Conservation (phyloP, 371 early-diverging fungal genomes). For the Nematocida major region DNA sequence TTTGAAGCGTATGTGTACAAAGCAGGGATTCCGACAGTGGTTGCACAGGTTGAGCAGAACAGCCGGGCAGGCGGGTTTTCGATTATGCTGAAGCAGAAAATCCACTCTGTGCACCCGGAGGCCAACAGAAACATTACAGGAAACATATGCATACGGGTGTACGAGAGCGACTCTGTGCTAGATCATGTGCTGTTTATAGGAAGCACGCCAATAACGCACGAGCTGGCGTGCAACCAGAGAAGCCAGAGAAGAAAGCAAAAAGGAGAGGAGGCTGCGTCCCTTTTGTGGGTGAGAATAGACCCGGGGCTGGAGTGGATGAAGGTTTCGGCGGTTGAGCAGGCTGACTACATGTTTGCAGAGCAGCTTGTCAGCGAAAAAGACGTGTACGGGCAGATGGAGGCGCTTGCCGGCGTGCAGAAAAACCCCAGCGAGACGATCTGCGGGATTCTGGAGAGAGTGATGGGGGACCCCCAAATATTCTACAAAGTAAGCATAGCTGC, state of each 20-base stretch:
- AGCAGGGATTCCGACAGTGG: conserved; percentile 58
- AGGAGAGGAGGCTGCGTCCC: conserved; percentile 66
- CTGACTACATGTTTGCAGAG: conserved; percentile 88
- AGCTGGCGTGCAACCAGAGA: conserved; percentile 48
- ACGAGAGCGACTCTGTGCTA: conserved; percentile 64
- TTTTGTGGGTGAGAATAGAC: conserved; percentile 91
- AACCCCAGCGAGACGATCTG: conserved; percentile 47
- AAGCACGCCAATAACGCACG: conserved; percentile 57
- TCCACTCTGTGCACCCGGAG: conserved; percentile 53
- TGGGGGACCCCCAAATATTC: conserved; percentile 75
- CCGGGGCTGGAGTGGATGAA: conserved; percentile 86
- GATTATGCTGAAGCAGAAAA: conserved; percentile 51
- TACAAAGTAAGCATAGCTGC: conserved; percentile 84
- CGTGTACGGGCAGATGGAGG: conserved; percentile 83
- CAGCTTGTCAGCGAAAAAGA: conserved; percentile 83
- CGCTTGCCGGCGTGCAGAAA: conserved; percentile 46
- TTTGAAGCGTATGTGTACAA: conserved; percentile 64
- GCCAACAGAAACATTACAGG: conserved; percentile 48
- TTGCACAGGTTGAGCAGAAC: conserved; percentile 54
- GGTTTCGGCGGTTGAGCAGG: conserved; percentile 76
- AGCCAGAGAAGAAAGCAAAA: conserved; percentile 57
- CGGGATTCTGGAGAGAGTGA: conserved; percentile 55
- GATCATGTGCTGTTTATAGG: conserved; percentile 57
- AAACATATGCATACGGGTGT: conserved; percentile 49
- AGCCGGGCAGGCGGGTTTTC: conserved; percentile 57